A percentile compares a stretch with the other conserved stretches of the same genome.
These are phyloP conservation scores for Rhododendron williamsianum DNA, from an alignment of 148 eudicot genomes.

Conservation along the genomic window DNA sequence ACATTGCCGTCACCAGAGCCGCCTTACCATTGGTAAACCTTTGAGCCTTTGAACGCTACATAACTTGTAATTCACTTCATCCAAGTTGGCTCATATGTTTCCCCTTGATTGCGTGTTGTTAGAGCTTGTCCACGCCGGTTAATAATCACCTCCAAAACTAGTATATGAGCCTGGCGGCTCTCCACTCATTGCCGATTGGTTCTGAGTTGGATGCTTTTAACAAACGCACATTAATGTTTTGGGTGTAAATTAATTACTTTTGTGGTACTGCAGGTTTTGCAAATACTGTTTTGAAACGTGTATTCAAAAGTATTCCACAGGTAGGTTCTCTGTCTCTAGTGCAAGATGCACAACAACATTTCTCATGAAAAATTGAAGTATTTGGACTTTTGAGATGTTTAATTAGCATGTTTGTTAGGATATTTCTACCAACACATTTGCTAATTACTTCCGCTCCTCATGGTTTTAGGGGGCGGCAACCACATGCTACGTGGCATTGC, in stretches of 20 bases:
- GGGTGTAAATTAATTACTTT: background rate
- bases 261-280: background rate
- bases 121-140: too few species aligned
- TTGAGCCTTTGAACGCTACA: background rate
- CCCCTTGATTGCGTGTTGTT: background rate
- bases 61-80: background rate
- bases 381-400: background rate
- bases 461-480: constrained; percentile 64
- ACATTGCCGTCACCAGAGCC: constrained; percentile 44
- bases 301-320: constrained; percentile 63
- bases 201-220: too few species aligned
- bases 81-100: background rate
- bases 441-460: background rate
- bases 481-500: background rate
- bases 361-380: background rate
- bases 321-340: constrained; percentile 24
- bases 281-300: constrained; percentile 34
- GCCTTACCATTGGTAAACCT: constrained; percentile 29
- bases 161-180: too few species aligned
- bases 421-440: background rate
- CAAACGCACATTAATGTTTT: background rate
- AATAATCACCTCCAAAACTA: too few species aligned
- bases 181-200: too few species aligned
- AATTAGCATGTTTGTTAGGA: background rate
- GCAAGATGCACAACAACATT: background rate